phyloP scores from a whole-genome alignment of 225 moss, liverwort and hornwort species.

The Rhytidiadelphus loreus region DNA sequence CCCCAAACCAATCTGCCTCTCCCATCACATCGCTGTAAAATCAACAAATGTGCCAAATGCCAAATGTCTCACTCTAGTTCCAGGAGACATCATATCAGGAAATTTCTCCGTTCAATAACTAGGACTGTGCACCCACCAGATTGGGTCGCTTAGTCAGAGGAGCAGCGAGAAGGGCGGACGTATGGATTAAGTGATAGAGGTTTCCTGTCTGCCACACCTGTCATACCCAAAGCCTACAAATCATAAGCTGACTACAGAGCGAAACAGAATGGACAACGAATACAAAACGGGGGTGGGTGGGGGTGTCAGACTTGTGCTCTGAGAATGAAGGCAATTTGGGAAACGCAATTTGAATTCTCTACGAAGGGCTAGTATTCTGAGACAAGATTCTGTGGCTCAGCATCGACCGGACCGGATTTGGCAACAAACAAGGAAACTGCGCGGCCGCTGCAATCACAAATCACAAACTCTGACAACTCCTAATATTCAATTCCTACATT shows the following conservation, averaged over 20 bases:
- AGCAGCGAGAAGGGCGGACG: constrained; percentile 68
- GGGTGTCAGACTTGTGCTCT: neutral
- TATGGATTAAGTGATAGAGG: constrained; percentile 70
- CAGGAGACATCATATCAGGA: neutral
- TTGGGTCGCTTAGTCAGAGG: constrained; percentile 69
- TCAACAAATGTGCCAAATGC: neutral
- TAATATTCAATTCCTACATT: neutral
- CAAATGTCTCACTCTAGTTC: neutral
- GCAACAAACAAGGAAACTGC: neutral
- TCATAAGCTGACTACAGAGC: neutral
- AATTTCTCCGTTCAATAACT: neutral
- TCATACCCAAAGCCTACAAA: neutral
- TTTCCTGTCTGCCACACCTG: constrained; percentile 77
- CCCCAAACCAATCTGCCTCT: neutral
- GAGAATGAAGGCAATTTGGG: neutral
- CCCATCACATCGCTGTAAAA: neutral
- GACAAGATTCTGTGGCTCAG: neutral
- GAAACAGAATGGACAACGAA: neutral
- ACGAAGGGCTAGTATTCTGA: neutral
- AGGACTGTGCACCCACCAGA: constrained; percentile 22
- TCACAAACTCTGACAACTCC: neutral
- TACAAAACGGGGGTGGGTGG: neutral
- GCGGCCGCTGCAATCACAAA: neutral
- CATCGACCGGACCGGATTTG: neutral
- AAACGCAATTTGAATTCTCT: neutral